Conservation (phyloP, 768 basidiomycete genomes). For the Agrocybe praecox region DNA sequence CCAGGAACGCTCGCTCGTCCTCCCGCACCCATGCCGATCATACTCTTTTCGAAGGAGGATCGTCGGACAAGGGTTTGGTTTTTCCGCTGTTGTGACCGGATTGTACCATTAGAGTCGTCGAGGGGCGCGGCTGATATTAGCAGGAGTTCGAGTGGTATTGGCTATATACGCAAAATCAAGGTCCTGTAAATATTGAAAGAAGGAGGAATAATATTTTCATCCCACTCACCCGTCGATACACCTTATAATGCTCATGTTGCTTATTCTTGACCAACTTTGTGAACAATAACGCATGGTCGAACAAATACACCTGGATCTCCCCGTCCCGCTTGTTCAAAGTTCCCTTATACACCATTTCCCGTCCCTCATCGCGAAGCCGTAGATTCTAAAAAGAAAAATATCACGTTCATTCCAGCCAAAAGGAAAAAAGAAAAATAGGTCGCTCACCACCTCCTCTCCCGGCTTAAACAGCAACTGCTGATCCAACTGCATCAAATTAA, state of each 20-base stretch:
- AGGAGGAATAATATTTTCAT: not conserved
- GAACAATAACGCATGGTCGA: constrained; percentile 96
- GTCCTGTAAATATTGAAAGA: not conserved
- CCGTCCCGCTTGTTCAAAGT: constrained; percentile 88
- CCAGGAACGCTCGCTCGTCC: constrained; percentile 27
- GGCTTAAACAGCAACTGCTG: constrained; percentile 88
- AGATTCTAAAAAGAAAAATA: constrained; percentile 67
- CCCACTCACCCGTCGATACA: constrained; percentile 84
- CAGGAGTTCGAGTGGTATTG: constrained; percentile 94
- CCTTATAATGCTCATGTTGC: constrained; percentile 90
- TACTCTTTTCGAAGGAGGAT: constrained; percentile 38
- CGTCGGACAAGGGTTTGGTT: constrained; percentile 50
- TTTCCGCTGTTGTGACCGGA: constrained; percentile 37
- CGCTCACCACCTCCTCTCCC: constrained; percentile 85
- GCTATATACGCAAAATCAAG: constrained; percentile 45
- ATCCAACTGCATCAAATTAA: constrained; percentile 93
- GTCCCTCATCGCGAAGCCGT: constrained; percentile 81
- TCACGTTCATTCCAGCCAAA: no score
- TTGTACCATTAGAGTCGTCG: constrained; percentile 43
- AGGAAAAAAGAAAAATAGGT: constrained; percentile 1
- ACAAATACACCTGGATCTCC: constrained; percentile 91
- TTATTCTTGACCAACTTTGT: constrained; percentile 83
- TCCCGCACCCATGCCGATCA: constrained; percentile 13
- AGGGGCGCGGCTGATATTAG: constrained; percentile 78
- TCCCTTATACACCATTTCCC: constrained; percentile 92